Conservation (phyloP, 2,329 filamentous ascomycete species). For the Aspergillus thermomutatus region DNA sequence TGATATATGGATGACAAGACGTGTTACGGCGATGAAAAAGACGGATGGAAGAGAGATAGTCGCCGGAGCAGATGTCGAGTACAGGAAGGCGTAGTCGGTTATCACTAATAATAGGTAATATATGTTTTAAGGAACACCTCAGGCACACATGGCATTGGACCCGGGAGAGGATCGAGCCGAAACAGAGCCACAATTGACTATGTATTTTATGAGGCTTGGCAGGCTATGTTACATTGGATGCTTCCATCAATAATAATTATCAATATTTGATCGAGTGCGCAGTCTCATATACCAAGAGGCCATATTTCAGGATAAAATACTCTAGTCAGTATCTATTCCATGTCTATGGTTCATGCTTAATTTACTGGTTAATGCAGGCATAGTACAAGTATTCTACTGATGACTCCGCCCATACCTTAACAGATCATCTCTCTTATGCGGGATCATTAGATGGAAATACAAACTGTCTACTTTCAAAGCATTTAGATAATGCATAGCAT, state of each 20-base stretch:
- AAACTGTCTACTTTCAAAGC: neutral
- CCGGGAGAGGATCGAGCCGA: neutral
- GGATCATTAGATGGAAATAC: neutral
- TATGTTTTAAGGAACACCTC: neutral
- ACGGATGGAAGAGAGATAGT: neutral
- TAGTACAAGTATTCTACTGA: neutral
- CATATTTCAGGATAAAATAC: neutral
- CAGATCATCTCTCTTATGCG: neutral
- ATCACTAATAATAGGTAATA: neutral
- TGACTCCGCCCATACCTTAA: neutral
- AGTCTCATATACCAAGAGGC: neutral
- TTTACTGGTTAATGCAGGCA: too few relatives aligned
- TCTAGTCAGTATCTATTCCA: neutral
- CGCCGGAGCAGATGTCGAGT: neutral
- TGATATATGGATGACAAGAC: neutral
- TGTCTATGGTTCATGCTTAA: neutral
- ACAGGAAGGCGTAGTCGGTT: neutral
- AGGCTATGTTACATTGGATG: neutral
- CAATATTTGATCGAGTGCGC: neutral
- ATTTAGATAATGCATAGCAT: neutral
- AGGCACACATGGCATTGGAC: neutral
- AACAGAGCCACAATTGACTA: neutral
- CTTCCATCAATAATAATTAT: neutral
- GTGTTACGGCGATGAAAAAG: constrained; percentile 2
- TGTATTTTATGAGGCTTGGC: neutral